Evolutionary conservation across 306 rosid genomes (phyloP).

Genomic region (Senna siamea): DNA sequence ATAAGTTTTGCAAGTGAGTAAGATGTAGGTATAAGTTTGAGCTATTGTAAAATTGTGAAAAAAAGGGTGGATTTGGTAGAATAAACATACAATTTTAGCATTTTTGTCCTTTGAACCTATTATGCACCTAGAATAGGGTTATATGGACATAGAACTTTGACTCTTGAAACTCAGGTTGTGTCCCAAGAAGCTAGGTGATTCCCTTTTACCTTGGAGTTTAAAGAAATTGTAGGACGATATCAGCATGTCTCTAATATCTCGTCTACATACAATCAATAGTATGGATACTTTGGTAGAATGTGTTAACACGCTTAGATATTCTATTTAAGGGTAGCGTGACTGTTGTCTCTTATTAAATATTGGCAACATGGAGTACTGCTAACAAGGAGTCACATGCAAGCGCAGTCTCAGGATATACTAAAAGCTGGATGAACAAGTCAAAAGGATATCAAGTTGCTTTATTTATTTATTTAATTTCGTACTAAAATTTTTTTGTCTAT

Average conservation of each 20-base stretch:
- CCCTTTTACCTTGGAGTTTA: background rate
- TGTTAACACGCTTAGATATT: background rate
- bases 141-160: background rate
- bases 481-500: too few species aligned
- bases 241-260: background rate
- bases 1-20: background rate
- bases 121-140: background rate
- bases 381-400: background rate
- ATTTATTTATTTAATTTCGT: too few species aligned
- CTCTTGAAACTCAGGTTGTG: background rate
- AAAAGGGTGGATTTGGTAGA: background rate
- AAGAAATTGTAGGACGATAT: background rate
- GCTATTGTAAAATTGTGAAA: background rate
- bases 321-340: background rate
- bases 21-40: background rate
- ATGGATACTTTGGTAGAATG: too few species aligned
- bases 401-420: background rate
- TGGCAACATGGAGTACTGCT: background rate
- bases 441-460: background rate
- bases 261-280: too few species aligned
- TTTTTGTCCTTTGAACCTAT: background rate
- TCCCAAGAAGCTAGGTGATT: background rate
- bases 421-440: background rate
- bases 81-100: too few species aligned
- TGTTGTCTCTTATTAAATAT: background rate